Percentiles rank a stretch among this genome's conserved stretches.
Conservation (phyloP, 768 basidiomycete species). For the Phlebiopsis flavidoalba region DNA sequence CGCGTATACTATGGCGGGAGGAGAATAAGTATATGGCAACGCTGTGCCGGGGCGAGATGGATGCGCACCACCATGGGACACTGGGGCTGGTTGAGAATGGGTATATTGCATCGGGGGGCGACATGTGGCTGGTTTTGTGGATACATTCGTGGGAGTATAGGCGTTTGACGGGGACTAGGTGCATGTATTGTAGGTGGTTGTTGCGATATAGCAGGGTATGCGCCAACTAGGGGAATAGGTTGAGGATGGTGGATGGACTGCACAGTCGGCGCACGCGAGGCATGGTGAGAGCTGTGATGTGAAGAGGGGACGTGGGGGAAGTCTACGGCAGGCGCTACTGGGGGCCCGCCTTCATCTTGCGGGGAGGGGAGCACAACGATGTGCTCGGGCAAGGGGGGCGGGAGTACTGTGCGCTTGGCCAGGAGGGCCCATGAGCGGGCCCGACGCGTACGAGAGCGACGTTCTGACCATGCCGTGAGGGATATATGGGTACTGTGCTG, state of each 20-base stretch:
- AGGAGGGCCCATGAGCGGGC: conserved; percentile 12
- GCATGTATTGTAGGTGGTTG: conserved; percentile 28
- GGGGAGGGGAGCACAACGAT: conserved; percentile 25
- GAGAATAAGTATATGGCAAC: conserved; percentile 32
- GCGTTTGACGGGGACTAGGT: conserved; percentile 27
- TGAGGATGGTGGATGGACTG: conserved; percentile 11
- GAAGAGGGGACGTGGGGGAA: conserved; percentile 2
- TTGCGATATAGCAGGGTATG: conserved; percentile 20
- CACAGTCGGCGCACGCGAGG: conserved; percentile 6
- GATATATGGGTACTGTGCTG: conserved; percentile 2
- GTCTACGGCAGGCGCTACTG: not conserved
- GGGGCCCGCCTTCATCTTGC: conserved; percentile 16
- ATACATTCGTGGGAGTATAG: conserved; percentile 18
- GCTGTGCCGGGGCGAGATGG: conserved; percentile 28
- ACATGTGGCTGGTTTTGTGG: conserved; percentile 8
- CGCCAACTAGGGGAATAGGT: conserved; percentile 12
- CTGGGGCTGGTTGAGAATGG: conserved; percentile 34
- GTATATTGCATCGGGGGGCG: conserved; percentile 28
- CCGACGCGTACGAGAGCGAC: conserved; percentile 22
- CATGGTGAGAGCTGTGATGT: not conserved
- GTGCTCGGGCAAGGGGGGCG: conserved; percentile 23
- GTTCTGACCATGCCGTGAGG: conserved; percentile 20
- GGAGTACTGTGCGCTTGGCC: conserved; percentile 13
- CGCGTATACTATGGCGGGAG: conserved; percentile 59
- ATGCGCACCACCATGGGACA: conserved; percentile 20